Evolutionary conservation across 2,329 filamentous ascomycete species (phyloP), one percentile per base, ranked within the genome.

Genomic region (Myriosclerotinia curreyana): DNA sequence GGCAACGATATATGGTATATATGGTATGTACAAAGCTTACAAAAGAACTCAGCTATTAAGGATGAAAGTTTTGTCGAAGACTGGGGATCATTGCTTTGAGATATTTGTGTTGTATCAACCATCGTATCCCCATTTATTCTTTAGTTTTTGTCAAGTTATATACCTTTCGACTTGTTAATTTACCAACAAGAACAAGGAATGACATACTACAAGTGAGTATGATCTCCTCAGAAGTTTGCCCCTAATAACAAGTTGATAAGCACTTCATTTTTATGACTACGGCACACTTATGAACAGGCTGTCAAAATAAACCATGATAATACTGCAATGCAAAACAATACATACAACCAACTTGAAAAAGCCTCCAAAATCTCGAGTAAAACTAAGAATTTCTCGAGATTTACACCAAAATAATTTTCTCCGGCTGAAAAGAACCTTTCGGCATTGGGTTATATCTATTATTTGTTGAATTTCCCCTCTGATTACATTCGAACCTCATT

Each of bases 401-500:
- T 34, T 6, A 58, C 5, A 58, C 54, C n/a, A 22, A 9, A 20
- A 58, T 58, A 17, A 36, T n/a, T 34, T 58, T 58, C n/a, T 48
- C 14, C 2, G 54, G 54, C 36, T 17, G 20, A 36, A 58, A 58
- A n/a, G 17, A 4, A 3, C 54, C 40, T 1, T 14, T 12, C 14
- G 54, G 54, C 28, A 15, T n/a, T 5, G 54, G 54, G 4, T 9
- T 8, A 56, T 56, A 56, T n/a, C 0, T 3, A 6, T 0, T 2
- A 3, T 17, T 20, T 9, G 1, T 5, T 22, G 28, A 12, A 58
- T 58, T 48, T 34, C 54, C 54, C 28, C 40, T 58, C 12, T 58
- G 54, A 11, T 58, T 46, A 17, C 12, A 58, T 22, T 58, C 42
- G 31, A 58, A 58, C 5, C 54, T 58, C 54, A 58, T 58, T 2